Percentiles rank a stretch among this genome's conserved stretches.
Conservation (phyloP, 164 flowering plant genomes). For the Buxus sempervirens region DNA sequence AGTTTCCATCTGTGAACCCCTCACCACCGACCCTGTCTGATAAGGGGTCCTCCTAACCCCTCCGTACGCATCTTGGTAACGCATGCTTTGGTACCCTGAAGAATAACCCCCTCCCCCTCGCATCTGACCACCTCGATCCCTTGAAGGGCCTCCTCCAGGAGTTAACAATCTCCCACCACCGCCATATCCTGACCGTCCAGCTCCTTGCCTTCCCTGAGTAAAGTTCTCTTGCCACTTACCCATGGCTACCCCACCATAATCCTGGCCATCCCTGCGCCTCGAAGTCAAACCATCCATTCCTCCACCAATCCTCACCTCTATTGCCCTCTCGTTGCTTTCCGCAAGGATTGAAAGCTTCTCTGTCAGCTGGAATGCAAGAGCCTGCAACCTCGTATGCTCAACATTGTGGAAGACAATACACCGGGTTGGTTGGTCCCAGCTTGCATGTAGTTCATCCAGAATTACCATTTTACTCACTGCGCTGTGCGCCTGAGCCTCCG, state of each 20-base stretch:
- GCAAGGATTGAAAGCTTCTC: slow-evolving; percentile 76
- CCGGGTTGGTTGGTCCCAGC: slow-evolving; percentile 88
- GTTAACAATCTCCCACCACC: slow-evolving; percentile 34
- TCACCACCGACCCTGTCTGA: slow-evolving; percentile 31
- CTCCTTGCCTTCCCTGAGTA: slow-evolving; percentile 57
- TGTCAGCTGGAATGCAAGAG: slow-evolving; percentile 71
- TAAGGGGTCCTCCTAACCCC: slow-evolving; percentile 39
- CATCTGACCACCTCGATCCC: slow-evolving; percentile 40
- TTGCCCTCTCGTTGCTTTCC: slow-evolving; percentile 87
- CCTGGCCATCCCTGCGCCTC: slow-evolving; percentile 76
- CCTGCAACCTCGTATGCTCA: slow-evolving; percentile 69
- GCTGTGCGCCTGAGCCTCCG: slow-evolving; percentile 52
- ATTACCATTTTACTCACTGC: slow-evolving; percentile 92
- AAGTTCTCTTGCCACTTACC: slow-evolving; percentile 72
- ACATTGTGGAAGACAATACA: slow-evolving; percentile 74
- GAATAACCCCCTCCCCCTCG: slow-evolving; percentile 46
- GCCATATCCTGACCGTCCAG: slow-evolving; percentile 42
- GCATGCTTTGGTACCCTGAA: slow-evolving; percentile 28
- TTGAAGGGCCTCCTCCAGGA: slow-evolving; percentile 34
- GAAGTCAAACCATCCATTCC: slow-evolving; percentile 61
- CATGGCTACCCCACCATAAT: slow-evolving; percentile 44
- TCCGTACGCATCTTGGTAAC: slow-evolving; percentile 43
- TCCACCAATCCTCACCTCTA: slow-evolving; percentile 70
- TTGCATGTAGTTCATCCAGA: slow-evolving; percentile 82
- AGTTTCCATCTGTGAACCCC: slow-evolving; percentile 52